Percentiles rank a stretch among this genome's conserved stretches.
Evolutionary conservation across 805 yeast genomes (phyloP).

Genomic region (Saccharomyces mikatae): DNA sequence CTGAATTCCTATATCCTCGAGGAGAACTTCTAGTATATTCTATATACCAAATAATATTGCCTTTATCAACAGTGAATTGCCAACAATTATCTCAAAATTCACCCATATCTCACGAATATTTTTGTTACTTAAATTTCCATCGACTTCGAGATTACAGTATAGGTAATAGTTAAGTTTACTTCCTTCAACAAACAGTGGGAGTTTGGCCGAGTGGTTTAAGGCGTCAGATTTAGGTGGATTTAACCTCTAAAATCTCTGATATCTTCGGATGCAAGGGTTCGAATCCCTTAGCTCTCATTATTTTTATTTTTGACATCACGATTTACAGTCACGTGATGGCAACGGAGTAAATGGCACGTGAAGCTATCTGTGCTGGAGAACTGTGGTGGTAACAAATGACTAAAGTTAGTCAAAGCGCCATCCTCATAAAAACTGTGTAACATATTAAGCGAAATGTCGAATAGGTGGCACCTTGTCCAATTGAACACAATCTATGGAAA

Average conservation of each 20-base stretch:
- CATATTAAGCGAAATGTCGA: neutral
- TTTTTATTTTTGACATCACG: neutral
- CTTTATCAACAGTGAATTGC: too few relatives aligned
- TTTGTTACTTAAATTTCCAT: too few relatives aligned
- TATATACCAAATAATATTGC: too few relatives aligned
- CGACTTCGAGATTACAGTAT: too few relatives aligned
- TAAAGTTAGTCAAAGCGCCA: neutral
- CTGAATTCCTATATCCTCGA: too few relatives aligned
- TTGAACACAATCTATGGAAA: neutral
- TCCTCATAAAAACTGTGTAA: neutral
- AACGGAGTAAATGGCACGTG: neutral
- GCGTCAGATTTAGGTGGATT: neutral
- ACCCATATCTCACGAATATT: too few relatives aligned
- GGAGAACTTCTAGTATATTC: too few relatives aligned
- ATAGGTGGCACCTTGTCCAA: neutral
- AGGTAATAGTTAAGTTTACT: too few relatives aligned
- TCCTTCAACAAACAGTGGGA: neutral
- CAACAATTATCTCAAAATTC: too few relatives aligned
- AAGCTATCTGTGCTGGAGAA: neutral
- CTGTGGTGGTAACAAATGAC: neutral
- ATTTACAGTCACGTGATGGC: neutral
- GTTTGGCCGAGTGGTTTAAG: neutral
- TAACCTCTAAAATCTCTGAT: neutral
- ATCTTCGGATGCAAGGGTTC: neutral
- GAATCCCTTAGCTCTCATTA: neutral